A percentile compares a stretch with the other conserved stretches of the same genome.
phyloP scores from a whole-genome alignment of 768 basidiomycete species.

The Phylloporus arenicola region DNA sequence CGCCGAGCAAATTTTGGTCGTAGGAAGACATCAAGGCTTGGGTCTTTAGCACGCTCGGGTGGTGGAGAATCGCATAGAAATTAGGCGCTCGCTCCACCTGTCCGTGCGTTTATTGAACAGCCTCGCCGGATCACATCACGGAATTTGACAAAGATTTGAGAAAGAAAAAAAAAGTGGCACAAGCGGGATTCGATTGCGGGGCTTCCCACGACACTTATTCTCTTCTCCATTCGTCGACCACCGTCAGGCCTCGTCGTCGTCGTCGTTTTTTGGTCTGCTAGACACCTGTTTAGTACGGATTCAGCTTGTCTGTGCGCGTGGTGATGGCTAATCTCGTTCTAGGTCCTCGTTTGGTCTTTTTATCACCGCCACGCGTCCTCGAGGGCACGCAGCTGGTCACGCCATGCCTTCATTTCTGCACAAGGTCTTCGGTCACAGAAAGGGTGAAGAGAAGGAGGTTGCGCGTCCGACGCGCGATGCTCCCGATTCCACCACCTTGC shows the following conservation, averaged over 20 bases:
- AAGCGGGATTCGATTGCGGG: not conserved
- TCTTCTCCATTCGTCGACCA: slow-evolving; percentile 3
- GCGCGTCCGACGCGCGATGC: slow-evolving; percentile 28
- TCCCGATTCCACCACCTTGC: slow-evolving; percentile 44
- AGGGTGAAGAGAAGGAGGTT: slow-evolving; percentile 47
- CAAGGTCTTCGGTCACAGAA: slow-evolving; percentile 75
- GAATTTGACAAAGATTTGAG: no score
- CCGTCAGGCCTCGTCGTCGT: not conserved
- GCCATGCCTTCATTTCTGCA: slow-evolving; percentile 64
- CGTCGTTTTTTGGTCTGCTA: not conserved
- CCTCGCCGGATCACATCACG: slow-evolving; percentile 8
- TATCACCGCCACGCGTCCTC: not conserved
- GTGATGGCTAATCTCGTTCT: slow-evolving; percentile 4
- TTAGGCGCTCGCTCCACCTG: slow-evolving; percentile 15
- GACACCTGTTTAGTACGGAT: slow-evolving; percentile 2
- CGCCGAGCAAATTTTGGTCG: slow-evolving; percentile 36
- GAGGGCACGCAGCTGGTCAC: slow-evolving; percentile 3
- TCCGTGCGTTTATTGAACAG: slow-evolving; percentile 14
- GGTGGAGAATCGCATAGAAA: slow-evolving; percentile 3
- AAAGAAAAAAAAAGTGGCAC: not conserved
- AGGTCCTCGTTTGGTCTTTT: slow-evolving; percentile 1
- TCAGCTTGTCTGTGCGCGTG: not conserved
- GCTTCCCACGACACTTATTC: slow-evolving; percentile 14
- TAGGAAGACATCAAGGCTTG: slow-evolving; percentile 29
- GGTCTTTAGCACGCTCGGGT: not conserved